phyloP scores from a whole-genome alignment of 352 stramenopile genomes.

The Globisporangium radiosum region DNA sequence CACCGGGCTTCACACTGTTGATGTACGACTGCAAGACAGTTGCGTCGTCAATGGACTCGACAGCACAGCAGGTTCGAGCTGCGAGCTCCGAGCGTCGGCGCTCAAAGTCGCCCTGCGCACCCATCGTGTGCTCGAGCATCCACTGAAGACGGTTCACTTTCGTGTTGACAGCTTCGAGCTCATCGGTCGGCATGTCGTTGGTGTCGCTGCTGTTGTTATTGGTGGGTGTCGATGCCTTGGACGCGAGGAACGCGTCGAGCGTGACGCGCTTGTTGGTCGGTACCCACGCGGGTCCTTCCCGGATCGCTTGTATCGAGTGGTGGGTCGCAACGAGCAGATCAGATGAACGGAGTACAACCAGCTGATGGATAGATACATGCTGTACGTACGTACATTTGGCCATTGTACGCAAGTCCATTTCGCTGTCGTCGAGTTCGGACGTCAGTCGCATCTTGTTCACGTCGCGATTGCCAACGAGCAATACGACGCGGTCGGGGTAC shows the following conservation, averaged over 20 bases:
- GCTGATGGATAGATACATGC: too few species aligned
- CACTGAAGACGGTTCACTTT: conserved; percentile 82
- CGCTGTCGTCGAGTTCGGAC: conserved; percentile 65
- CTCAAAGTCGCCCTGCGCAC: conserved; percentile 87
- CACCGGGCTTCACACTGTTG: conserved; percentile 58
- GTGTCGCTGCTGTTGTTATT: background rate
- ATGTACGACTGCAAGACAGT: conserved; percentile 76
- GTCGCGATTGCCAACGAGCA: conserved; percentile 92
- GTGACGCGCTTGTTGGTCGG: conserved; percentile 45
- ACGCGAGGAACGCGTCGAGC: conserved; percentile 36
- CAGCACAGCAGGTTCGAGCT: conserved; percentile 10
- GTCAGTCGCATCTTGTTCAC: conserved; percentile 91
- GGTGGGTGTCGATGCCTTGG: conserved; percentile 8
- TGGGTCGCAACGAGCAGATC: too few species aligned
- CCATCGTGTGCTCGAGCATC: conserved; percentile 91
- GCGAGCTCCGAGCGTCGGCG: conserved; percentile 73
- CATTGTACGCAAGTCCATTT: conserved; percentile 65
- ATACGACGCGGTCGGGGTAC: conserved; percentile 83
- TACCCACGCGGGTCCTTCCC: conserved; percentile 65
- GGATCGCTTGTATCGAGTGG: conserved; percentile 35
- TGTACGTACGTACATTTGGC: conserved; percentile 27
- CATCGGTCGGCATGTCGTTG: background rate
- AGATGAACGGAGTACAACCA: too few species aligned
- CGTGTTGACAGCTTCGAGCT: conserved; percentile 48
- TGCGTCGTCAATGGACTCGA: conserved; percentile 50